Conservation (phyloP, 2,329 filamentous ascomycete genomes). For the Sporothrix mexicana region DNA sequence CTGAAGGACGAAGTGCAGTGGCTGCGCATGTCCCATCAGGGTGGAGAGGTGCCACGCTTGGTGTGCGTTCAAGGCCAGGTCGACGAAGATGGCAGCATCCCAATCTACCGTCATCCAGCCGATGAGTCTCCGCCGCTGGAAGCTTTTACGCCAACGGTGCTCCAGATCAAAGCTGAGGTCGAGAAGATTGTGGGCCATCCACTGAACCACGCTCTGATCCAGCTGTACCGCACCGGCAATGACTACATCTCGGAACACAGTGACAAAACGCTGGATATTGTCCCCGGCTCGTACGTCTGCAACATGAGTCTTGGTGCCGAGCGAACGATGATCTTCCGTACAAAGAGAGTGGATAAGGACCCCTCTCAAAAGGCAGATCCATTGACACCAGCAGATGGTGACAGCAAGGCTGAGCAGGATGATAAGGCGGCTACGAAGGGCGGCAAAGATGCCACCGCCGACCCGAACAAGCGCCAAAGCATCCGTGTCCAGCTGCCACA, state of each 20-base stretch:
- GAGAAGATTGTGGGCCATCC: conserved; percentile 77
- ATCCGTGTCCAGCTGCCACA: conserved; percentile 79
- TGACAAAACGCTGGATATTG: conserved; percentile 94
- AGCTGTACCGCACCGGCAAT: conserved; percentile 84
- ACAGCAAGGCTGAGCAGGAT: conserved; percentile 24
- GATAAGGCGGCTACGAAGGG: conserved; percentile 9
- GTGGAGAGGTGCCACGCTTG: conserved; percentile 87
- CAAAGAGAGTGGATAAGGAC: conserved; percentile 67
- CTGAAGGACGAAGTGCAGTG: conserved; percentile 79
- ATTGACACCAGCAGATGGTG: conserved; percentile 30
- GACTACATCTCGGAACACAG: conserved; percentile 97
- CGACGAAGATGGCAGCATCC: conserved; percentile 71
- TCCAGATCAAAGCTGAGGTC: conserved; percentile 68
- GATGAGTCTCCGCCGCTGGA: conserved; percentile 83
- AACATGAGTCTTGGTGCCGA: conserved; percentile 94
- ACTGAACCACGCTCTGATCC: conserved; percentile 90
- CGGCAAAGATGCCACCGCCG: conserved; percentile 16
- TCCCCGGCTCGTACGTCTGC: conserved; percentile 78
- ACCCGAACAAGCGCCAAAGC: conserved; percentile 55
- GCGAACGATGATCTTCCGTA: conserved; percentile 86
- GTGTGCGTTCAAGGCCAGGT: conserved; percentile 86
- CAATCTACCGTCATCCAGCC: conserved; percentile 92
- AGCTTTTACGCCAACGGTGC: conserved; percentile 75
- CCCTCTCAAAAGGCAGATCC: conserved; percentile 39
- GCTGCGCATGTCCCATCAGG: conserved; percentile 91